phyloP scores from a whole-genome alignment of 345 rosid genomes.

The rapeseed (Brassica napus) region DNA sequence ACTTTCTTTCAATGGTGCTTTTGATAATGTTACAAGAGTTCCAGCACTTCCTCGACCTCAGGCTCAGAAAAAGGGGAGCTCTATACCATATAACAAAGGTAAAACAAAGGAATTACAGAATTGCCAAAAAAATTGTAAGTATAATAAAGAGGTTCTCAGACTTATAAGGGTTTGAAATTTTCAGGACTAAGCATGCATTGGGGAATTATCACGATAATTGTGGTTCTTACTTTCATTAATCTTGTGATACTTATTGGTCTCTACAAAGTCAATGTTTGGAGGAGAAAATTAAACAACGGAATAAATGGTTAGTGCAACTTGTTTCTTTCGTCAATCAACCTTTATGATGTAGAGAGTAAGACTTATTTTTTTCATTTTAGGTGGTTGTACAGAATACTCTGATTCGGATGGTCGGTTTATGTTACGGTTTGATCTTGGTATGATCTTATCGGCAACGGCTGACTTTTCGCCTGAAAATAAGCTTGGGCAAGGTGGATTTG shows the following conservation, averaged over 20 bases:
- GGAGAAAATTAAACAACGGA: background rate
- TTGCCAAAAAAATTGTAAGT: no score
- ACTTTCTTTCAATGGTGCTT: no score
- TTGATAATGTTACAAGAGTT: conserved; percentile 4
- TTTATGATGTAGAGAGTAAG: background rate
- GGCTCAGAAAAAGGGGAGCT: background rate
- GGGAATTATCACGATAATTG: conserved; percentile 9
- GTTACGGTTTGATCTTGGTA: background rate
- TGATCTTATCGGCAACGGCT: background rate
- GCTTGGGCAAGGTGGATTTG: background rate
- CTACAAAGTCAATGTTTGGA: background rate
- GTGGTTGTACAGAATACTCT: conserved; percentile 6
- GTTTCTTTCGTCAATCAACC: background rate
- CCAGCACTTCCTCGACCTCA: background rate
- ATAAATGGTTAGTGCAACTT: background rate
- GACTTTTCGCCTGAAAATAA: background rate
- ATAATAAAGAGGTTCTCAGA: no score
- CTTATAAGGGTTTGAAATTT: no score
- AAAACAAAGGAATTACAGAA: no score
- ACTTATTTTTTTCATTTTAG: background rate
- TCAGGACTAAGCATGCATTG: background rate
- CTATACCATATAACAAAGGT: conserved; percentile 6
- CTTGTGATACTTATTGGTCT: background rate
- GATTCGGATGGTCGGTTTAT: background rate
- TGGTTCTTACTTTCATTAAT: conserved; percentile 13